A percentile compares a stretch with the other conserved stretches of the same genome.
Conservation (phyloP, 228 moss, liverwort and hornwort species). For the Sphagnum magellanicum region DNA sequence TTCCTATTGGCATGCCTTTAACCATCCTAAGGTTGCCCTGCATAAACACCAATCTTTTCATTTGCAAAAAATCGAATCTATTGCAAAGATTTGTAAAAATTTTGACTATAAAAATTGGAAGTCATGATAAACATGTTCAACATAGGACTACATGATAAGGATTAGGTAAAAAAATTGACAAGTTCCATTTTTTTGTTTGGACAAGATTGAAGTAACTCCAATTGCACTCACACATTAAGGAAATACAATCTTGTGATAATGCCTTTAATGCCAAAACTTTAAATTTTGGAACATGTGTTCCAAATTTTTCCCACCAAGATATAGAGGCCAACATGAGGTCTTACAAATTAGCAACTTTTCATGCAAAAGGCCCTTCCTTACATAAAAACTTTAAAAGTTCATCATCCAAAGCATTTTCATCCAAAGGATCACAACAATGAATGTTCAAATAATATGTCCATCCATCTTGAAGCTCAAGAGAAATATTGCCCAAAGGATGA, state of each 20-base stretch:
- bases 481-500: background rate
- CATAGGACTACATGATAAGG: background rate
- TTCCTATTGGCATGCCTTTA: background rate
- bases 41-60: background rate
- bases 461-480: background rate
- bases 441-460: background rate
- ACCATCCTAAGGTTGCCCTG: background rate
- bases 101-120: background rate
- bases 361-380: background rate
- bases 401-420: constrained; percentile 1
- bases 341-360: background rate
- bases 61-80: background rate
- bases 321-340: background rate
- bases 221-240: background rate
- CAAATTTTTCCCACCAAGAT: background rate
- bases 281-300: background rate
- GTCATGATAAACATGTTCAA: background rate
- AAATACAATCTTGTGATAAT: background rate
- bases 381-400: background rate
- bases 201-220: background rate
- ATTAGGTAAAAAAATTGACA: background rate
- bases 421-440: background rate
- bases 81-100: background rate
- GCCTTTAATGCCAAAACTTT: background rate
- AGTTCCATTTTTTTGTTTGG: background rate